These are phyloP conservation scores for Citrus inodora DNA, from an alignment of 345 rosid species.

Conservation along the genomic window DNA sequence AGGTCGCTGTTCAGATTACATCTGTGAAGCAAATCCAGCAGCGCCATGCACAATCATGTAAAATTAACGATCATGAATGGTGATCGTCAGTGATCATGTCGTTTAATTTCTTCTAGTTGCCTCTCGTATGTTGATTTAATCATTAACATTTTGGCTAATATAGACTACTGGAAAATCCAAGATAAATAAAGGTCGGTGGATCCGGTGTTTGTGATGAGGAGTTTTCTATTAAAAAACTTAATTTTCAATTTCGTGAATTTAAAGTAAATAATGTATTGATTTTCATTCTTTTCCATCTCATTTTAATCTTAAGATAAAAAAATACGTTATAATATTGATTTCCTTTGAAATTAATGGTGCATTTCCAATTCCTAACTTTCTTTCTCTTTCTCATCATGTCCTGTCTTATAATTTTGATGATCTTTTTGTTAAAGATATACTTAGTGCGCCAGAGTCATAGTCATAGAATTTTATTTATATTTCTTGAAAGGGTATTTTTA, in stretches of 20 bases:
- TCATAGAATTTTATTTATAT: too few relatives aligned
- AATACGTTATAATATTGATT: neutral
- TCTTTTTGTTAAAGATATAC: neutral
- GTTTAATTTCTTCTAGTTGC: too few relatives aligned
- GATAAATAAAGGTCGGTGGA: neutral
- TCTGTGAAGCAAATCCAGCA: constrained; percentile 46
- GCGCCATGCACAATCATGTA: constrained; percentile 51
- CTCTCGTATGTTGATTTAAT: too few relatives aligned
- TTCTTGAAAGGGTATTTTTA: too few relatives aligned
- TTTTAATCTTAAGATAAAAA: too few relatives aligned
- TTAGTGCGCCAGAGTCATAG: too few relatives aligned
- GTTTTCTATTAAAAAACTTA: neutral
- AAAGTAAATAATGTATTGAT: too few relatives aligned
- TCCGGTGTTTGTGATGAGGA: neutral
- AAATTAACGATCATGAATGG: constrained; percentile 5
- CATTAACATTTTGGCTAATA: too few relatives aligned
- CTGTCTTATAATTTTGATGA: neutral
- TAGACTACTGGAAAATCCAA: too few relatives aligned
- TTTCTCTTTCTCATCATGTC: neutral
- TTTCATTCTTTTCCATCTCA: too few relatives aligned
- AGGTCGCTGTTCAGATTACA: neutral
- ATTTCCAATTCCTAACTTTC: neutral
- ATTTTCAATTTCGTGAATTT: too few relatives aligned
- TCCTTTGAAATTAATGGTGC: neutral
- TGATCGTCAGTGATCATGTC: too few relatives aligned